Evolutionary conservation across 371 early-diverging fungal genomes (phyloP).

Genomic region (Apophysomyces sp.): DNA sequence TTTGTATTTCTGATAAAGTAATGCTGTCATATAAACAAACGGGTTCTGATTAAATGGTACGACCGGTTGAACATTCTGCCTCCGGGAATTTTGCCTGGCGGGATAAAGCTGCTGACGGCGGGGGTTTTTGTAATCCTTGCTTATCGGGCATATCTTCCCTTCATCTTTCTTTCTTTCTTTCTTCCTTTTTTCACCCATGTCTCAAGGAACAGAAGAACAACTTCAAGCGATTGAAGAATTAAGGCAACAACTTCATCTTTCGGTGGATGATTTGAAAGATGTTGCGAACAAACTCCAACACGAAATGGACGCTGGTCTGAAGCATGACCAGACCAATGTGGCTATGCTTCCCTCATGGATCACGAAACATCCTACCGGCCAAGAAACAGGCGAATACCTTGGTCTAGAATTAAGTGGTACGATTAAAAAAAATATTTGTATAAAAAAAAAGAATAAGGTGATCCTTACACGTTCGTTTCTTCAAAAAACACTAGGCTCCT

Average conservation of each 20-base stretch:
- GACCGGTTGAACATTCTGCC: background rate
- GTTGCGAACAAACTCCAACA: constrained; percentile 58
- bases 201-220: background rate
- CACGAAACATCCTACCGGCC: constrained; percentile 67
- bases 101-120: constrained; percentile 6
- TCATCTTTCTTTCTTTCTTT: constrained; percentile 1
- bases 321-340: constrained; percentile 49
- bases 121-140: background rate
- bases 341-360: constrained; percentile 66
- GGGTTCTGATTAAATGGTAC: too few species aligned
- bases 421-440: background rate
- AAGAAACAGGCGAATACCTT: constrained; percentile 82
- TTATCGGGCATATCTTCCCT: background rate
- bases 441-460: background rate
- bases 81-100: background rate
- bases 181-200: background rate
- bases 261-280: constrained; percentile 44
- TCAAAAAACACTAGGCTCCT: constrained; percentile 45
- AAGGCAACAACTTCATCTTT: constrained; percentile 50
- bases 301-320: constrained; percentile 72
- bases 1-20: too few species aligned
- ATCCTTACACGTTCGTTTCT: background rate
- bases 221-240: constrained; percentile 12
- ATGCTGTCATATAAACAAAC: too few species aligned
- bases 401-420: constrained; percentile 92